A percentile compares a stretch with the other conserved stretches of the same genome.
Evolutionary conservation across 495 filamentous ascomycete genomes (phyloP).

Genomic region (Ascodesmis nigricans): DNA sequence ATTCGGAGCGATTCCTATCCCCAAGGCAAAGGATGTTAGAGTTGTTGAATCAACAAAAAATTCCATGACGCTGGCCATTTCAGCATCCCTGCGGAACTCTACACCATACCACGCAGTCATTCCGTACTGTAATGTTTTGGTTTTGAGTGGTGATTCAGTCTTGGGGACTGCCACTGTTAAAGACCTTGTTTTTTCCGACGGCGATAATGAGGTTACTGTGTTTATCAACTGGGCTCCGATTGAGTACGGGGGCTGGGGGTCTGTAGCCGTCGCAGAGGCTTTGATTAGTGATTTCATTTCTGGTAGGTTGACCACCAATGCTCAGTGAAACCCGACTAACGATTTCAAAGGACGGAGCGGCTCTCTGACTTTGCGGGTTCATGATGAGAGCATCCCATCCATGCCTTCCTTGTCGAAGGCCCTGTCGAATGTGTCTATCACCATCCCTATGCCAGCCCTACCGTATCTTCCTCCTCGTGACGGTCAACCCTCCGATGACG

Average conservation of each 20-base stretch:
- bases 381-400: conserved; percentile 47
- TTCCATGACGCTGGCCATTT: conserved; percentile 43
- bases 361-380: conserved; percentile 45
- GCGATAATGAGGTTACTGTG: conserved; percentile 49
- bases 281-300: conserved; percentile 72
- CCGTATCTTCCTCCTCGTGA: conserved; percentile 30
- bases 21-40: conserved; percentile 26
- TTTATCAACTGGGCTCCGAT: conserved; percentile 51
- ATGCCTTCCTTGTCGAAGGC: conserved; percentile 50
- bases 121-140: conserved; percentile 52
- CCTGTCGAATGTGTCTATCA: conserved; percentile 43
- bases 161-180: conserved; percentile 49
- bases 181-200: conserved; percentile 37
- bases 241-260: conserved; percentile 35
- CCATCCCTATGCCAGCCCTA: conserved; percentile 50
- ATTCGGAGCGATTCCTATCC: conserved; percentile 28
- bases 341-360: conserved; percentile 19
- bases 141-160: conserved; percentile 48
- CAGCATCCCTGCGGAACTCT: conserved; percentile 69
- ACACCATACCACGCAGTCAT: conserved; percentile 60
- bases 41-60: conserved; percentile 46
- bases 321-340: not conserved
- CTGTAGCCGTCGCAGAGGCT: conserved; percentile 38
- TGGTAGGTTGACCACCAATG: conserved; percentile 36
- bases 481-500: conserved; percentile 26